phyloP scores from a whole-genome alignment of 768 basidiomycete genomes.

The Mycena crocata region DNA sequence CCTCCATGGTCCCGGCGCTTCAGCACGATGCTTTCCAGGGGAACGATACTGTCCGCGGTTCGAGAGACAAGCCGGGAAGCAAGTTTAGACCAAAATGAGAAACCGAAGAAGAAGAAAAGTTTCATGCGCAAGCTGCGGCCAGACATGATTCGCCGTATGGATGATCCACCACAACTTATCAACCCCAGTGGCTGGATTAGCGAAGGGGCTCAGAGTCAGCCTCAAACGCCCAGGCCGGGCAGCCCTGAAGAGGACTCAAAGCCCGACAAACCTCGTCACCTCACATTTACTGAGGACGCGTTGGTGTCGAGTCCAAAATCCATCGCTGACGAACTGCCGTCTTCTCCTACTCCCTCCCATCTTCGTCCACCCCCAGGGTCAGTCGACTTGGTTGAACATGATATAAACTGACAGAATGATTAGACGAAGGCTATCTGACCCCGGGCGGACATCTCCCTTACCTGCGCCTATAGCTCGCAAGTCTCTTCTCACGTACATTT shows the following conservation, averaged over 20 bases:
- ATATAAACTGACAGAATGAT: conserved; percentile 17
- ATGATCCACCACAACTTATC: conserved; percentile 73
- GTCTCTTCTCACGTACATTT: conserved; percentile 20
- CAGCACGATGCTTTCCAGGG: conserved; percentile 46
- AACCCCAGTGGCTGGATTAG: conserved; percentile 82
- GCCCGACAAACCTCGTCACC: conserved; percentile 27
- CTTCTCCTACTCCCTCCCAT: conserved; percentile 24
- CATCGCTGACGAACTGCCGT: conserved; percentile 10
- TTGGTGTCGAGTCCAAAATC: conserved; percentile 28
- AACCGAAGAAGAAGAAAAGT: conserved; percentile 38
- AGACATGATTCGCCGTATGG: conserved; percentile 84
- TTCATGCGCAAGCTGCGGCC: conserved; percentile 59
- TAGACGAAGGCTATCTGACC: conserved; percentile 53
- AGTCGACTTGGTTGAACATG: neutral
- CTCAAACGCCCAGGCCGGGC: conserved; percentile 30
- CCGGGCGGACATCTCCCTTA: conserved; percentile 45
- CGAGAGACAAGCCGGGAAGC: conserved; percentile 36
- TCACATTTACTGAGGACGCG: conserved; percentile 37
- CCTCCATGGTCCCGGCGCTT: conserved; percentile 43
- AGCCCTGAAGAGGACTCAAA: conserved; percentile 1
- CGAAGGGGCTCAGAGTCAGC: conserved; percentile 55
- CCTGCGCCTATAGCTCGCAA: conserved; percentile 49
- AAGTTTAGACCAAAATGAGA: conserved; percentile 21
- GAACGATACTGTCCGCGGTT: conserved; percentile 41
- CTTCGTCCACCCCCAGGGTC: conserved; percentile 21